Conservation (phyloP, 73 alveolate species). For the Blepharisma stoltei region DNA sequence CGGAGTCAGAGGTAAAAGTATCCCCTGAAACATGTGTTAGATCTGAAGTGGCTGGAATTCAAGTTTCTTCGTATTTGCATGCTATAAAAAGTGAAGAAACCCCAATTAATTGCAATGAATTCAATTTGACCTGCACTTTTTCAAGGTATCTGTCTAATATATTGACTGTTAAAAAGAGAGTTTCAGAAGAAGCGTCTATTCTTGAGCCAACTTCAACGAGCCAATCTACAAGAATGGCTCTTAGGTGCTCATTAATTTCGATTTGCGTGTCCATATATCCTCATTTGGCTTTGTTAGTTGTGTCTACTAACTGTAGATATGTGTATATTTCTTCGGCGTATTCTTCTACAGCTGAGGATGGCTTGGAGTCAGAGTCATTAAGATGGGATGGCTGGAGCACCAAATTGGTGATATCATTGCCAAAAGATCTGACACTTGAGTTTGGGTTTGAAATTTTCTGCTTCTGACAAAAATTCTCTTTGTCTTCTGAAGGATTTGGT, state of each 20-base stretch:
- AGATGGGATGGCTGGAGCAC: neutral
- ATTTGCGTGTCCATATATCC: conserved; percentile 71
- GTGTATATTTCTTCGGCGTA: neutral
- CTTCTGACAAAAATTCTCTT: neutral
- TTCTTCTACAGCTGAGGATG: neutral
- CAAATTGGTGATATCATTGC: neutral
- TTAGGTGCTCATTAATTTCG: conserved; percentile 74
- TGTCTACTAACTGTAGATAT: conserved; percentile 29
- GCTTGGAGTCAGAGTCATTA: neutral
- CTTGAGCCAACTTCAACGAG: conserved; percentile 75
- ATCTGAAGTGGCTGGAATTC: conserved; percentile 82
- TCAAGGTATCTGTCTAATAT: conserved; percentile 79
- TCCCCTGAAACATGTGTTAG: conserved; percentile 83
- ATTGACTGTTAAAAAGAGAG: conserved; percentile 77
- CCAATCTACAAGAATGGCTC: conserved; percentile 85
- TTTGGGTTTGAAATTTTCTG: neutral
- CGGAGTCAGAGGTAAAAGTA: too few species aligned
- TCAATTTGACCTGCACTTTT: conserved; percentile 52
- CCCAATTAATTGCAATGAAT: conserved; percentile 76
- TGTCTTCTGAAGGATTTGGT: neutral
- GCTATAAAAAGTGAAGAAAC: conserved; percentile 84
- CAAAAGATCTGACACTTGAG: neutral
- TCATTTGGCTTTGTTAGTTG: conserved; percentile 33
- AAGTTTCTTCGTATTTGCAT: conserved; percentile 86
- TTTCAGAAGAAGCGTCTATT: conserved; percentile 64